These are phyloP conservation scores for Rhododendron molle DNA, from an alignment of 148 eudicot species.

Conservation along the genomic window DNA sequence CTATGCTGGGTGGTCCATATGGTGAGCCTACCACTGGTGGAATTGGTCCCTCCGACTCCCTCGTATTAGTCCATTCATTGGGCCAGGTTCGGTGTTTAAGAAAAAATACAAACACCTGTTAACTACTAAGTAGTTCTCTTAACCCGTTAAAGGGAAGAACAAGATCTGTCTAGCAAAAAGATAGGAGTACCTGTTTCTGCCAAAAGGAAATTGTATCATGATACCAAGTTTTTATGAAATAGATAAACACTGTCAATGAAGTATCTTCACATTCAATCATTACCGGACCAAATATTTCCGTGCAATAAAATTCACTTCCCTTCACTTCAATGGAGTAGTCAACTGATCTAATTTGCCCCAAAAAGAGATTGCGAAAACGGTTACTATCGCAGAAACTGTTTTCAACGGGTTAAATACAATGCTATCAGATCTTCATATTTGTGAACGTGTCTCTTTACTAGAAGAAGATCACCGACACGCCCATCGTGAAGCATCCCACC, in stretches of 20 bases:
- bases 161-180: background rate
- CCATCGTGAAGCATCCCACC: conserved; percentile 77
- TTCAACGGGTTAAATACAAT: background rate
- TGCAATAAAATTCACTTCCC: background rate
- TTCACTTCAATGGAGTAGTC: background rate
- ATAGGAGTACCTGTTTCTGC: background rate
- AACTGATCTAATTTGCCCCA: background rate
- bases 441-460: conserved; percentile 13
- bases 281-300: background rate
- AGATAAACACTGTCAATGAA: background rate
- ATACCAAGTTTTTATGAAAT: background rate
- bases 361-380: background rate
- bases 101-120: background rate
- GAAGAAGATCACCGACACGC: conserved; percentile 81
- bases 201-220: background rate
- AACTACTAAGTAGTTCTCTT: background rate
- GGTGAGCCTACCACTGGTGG: background rate
- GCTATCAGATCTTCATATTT: background rate
- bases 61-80: background rate
- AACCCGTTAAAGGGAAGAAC: background rate
- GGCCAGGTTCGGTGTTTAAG: background rate
- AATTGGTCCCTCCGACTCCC: background rate
- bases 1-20: background rate
- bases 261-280: background rate
- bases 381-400: background rate